Percentiles rank a stretch among this genome's conserved stretches.
Evolutionary conservation across 139 green algal species (phyloP).

Genomic region (Haematococcus lacustris): DNA sequence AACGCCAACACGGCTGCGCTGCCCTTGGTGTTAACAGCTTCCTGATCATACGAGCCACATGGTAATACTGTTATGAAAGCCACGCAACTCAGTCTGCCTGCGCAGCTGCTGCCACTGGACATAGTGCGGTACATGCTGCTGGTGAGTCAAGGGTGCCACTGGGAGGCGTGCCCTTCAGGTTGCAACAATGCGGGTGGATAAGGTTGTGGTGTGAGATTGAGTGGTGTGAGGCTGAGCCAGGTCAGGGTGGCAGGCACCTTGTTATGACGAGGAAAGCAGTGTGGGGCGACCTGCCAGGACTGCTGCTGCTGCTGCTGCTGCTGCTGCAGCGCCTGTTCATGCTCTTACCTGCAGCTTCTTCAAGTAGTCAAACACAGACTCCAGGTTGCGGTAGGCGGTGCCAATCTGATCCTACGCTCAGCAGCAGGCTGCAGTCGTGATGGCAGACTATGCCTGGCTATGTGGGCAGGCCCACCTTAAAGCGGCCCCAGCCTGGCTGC

Average conservation of each 20-base stretch:
- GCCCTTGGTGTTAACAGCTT: conserved; percentile 24
- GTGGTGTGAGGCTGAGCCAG: neutral
- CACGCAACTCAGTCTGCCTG: neutral
- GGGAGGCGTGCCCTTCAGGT: neutral
- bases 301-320: neutral
- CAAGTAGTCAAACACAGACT: conserved; percentile 21
- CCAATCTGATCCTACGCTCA: conserved; percentile 25
- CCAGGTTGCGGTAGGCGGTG: conserved; percentile 21
- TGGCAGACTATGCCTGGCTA: neutral
- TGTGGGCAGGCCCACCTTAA: neutral
- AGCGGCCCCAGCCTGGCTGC: neutral
- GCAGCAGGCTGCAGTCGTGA: neutral
- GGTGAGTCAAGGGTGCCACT: neutral
- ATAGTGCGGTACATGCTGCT: neutral
- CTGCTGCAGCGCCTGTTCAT: neutral
- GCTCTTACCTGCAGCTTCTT: conserved; percentile 10
- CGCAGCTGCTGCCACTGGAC: neutral
- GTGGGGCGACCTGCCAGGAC: neutral
- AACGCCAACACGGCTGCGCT: conserved; percentile 2
- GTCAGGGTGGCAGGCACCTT: neutral
- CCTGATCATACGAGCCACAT: conserved; percentile 6
- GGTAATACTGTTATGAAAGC: neutral
- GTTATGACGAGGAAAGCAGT: neutral
- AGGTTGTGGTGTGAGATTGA: neutral
- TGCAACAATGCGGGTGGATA: neutral